These are phyloP conservation scores for Nakazawaea wyomingensis DNA, from an alignment of 805 yeast genomes.

Conservation along the genomic window DNA sequence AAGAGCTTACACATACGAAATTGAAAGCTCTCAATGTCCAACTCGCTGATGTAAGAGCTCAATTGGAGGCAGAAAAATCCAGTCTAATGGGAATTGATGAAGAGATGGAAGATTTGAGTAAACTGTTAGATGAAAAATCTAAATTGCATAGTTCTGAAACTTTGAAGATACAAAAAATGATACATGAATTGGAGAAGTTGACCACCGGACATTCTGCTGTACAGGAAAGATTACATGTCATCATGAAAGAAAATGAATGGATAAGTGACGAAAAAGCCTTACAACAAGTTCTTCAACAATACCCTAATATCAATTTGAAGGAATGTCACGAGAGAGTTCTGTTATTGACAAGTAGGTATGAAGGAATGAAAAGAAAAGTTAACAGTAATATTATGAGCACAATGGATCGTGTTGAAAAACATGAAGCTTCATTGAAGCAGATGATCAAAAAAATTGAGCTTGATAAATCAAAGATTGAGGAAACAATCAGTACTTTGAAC, in stretches of 20 bases:
- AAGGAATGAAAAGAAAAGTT: conserved; percentile 73
- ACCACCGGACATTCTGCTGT: conserved; percentile 31
- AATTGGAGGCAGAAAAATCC: conserved; percentile 50
- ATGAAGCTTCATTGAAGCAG: conserved; percentile 66
- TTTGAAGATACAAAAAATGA: conserved; percentile 46
- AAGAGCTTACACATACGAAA: conserved; percentile 20
- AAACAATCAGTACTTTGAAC: conserved; percentile 77
- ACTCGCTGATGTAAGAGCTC: conserved; percentile 25
- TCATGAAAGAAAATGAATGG: conserved; percentile 66
- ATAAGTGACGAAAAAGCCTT: conserved; percentile 59
- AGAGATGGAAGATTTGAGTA: conserved; percentile 60
- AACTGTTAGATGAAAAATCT: conserved; percentile 36
- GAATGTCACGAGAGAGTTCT: conserved; percentile 55
- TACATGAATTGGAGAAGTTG: conserved; percentile 50
- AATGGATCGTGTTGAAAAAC: conserved; percentile 88
- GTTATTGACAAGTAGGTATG: conserved; percentile 52
- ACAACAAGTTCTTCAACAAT: conserved; percentile 50
- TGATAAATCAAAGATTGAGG: conserved; percentile 85
- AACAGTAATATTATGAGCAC: conserved; percentile 83
- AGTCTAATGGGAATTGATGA: conserved; percentile 66
- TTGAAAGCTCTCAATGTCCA: conserved; percentile 23
- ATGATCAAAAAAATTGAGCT: conserved; percentile 85
- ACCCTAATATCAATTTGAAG: conserved; percentile 57
- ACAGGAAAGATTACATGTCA: conserved; percentile 34
- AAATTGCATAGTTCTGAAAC: conserved; percentile 42